Base-by-base conservation (phyloP, 345 rosid species). In the Heritiera fomes region DNA sequence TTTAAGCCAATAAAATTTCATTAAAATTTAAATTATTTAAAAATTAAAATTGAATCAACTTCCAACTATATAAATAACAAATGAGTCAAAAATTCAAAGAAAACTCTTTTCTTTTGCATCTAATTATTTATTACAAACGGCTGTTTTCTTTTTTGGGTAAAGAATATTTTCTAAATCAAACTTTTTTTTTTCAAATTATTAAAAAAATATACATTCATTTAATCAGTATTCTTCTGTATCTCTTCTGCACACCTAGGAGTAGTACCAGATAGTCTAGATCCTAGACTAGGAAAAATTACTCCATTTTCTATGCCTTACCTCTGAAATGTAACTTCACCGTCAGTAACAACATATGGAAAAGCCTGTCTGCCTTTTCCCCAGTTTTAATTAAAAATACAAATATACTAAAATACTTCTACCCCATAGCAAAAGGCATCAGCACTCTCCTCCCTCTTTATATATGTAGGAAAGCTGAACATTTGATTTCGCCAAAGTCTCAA, bases 301-400 rank as follows among this genome's bases (percentile, higher is more conserved):
- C 78, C 86, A 69, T 81, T 79, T 81, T 76, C 84, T 64, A 64
- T 43, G 83, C 63, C 77, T 46, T 79, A 50, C 61, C 75, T 75
- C 78, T 72, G 75, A 56, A 65, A 79, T 71, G 77, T 23, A 80
- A 64, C 43, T 46, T 81, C 56, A 66, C 58, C 61, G 14, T 15
- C 79, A 55, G 81, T 72, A 81, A 80, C 41, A 49, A 75, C 23
- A 63, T 59, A 76, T 55, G 47, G 28, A 79, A 82, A 78, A 82
- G 84, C 75, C 80, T 78, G 77, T 32, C 67, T 23, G 45, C 87
- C 79, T 82, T 75, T 59, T 5, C 49, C 7, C 7, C 1, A 30
- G 23, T 28, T 6, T 38, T 40, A 10, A 7, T 1, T 32, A 47
- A 41, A 15, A 72, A 34, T 15, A 34, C n/a, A 17, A 65, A 41